These are phyloP conservation scores for Phytopythium ostracodes DNA, from an alignment of 352 stramenopile genomes.

Conservation along the genomic window DNA sequence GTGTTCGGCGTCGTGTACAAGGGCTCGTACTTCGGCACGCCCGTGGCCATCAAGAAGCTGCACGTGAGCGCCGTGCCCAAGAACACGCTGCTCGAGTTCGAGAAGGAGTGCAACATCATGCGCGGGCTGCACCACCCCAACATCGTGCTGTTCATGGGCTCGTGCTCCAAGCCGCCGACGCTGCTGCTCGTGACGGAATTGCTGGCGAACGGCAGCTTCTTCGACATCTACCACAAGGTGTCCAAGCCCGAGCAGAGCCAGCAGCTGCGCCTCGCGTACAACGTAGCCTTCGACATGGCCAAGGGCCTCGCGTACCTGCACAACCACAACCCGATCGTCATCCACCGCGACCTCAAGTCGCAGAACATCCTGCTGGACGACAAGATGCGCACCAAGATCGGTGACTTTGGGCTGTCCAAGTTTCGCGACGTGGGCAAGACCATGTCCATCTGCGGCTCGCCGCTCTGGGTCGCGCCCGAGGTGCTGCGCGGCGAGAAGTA, in stretches of 20 bases:
- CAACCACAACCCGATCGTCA: conserved; percentile 95
- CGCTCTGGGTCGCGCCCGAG: conserved; percentile 78
- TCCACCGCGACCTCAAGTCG: conserved; percentile 91
- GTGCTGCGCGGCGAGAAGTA: conserved; percentile 83
- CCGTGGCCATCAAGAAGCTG: conserved; percentile 83
- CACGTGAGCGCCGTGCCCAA: conserved; percentile 74
- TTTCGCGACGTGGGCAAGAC: conserved; percentile 86
- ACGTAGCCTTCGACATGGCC: conserved; percentile 86
- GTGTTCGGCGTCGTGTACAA: conserved; percentile 85
- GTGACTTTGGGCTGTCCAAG: conserved; percentile 78
- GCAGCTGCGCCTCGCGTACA: conserved; percentile 66
- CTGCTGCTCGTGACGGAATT: conserved; percentile 95
- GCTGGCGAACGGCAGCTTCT: conserved; percentile 81
- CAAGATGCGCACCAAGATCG: conserved; percentile 84
- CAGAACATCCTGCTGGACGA: conserved; percentile 81
- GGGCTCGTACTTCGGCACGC: conserved; percentile 79
- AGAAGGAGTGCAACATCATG: conserved; percentile 86
- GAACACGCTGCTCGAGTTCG: conserved; percentile 77
- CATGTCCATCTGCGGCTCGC: conserved; percentile 82
- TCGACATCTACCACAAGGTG: conserved; percentile 87
- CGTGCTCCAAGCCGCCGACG: conserved; percentile 95
- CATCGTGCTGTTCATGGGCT: conserved; percentile 98
- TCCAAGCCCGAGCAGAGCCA: conserved; percentile 43
- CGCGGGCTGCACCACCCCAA: conserved; percentile 94
- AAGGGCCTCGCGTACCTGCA: conserved; percentile 97